Evolutionary conservation across 306 rosid genomes (phyloP).

Genomic region (barrel medic (Medicago truncatula)): MtrunA17r5.0-ANR NC_053044.1:58505001-58505500

Average conservation of each 20-base stretch:
- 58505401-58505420: neutral
- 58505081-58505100: constrained; percentile 17
- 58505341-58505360: constrained; percentile 53
- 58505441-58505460: constrained; percentile 1
- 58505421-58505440: neutral
- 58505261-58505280: constrained; percentile 58
- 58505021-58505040: neutral
- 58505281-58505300: constrained; percentile 17
- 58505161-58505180: constrained; percentile 14
- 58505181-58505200: neutral
- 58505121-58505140: neutral
- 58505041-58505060: constrained; percentile 13
- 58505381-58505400: constrained; percentile 31
- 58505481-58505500: neutral
- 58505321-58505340: constrained; percentile 39
- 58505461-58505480: constrained; percentile 7
- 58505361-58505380: constrained; percentile 19
- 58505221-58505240: constrained; percentile 28
- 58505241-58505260: constrained; percentile 45
- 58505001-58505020: neutral
- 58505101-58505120: neutral
- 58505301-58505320: neutral
- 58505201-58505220: neutral
- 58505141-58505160: constrained; percentile 40
- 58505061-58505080: neutral